Evolutionary conservation across 345 rosid species (phyloP).

Genomic region (Eucalyptus pauciflora): DNA sequence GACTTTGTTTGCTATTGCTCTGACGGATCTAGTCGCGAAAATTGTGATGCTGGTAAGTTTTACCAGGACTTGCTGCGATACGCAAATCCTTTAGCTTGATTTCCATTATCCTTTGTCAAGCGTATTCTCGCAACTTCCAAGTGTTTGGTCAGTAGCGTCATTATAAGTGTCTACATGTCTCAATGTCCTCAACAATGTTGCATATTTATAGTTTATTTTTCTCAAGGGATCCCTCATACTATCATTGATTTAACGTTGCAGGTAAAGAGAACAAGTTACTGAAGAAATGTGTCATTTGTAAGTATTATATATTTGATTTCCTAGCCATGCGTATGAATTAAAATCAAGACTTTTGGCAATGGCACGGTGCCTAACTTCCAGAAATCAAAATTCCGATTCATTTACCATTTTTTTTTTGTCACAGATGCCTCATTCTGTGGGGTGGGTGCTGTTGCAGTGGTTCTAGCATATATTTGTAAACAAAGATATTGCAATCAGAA

Average conservation of each 20-base stretch:
- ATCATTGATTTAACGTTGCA: neutral
- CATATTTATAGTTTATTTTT: neutral
- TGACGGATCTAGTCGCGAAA: neutral
- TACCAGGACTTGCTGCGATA: neutral
- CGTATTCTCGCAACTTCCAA: neutral
- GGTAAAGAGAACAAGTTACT: neutral
- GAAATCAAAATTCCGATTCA: neutral
- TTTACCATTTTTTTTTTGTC: neutral
- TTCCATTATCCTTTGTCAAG: neutral
- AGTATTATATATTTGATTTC: neutral
- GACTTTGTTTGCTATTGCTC: constrained; percentile 6
- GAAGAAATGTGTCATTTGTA: neutral
- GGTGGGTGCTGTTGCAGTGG: neutral
- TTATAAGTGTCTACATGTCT: neutral
- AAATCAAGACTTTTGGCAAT: neutral
- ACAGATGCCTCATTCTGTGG: neutral
- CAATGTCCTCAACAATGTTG: neutral
- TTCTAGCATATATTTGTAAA: neutral
- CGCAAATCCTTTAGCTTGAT: neutral
- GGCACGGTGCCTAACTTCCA: neutral
- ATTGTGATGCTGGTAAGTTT: constrained; percentile 10
- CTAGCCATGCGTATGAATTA: neutral
- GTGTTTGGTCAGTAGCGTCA: neutral
- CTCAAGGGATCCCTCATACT: neutral
- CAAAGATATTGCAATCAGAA: neutral